phyloP scores from a whole-genome alignment of 1,139 yeast species.

The Maudiozyma humilis region DNA sequence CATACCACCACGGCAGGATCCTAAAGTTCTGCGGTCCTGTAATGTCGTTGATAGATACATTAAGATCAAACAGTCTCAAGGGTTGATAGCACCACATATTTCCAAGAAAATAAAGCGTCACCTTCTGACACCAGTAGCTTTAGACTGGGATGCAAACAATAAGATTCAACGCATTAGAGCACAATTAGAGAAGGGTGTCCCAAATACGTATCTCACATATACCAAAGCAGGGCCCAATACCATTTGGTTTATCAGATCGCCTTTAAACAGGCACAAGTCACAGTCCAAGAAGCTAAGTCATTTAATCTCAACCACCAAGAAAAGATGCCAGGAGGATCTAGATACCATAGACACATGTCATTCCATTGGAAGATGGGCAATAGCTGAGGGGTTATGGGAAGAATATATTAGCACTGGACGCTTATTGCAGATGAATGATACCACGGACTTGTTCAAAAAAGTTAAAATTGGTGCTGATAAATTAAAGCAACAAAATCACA shows the following conservation, averaged over 20 bases:
- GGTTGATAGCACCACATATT: conserved; percentile 15
- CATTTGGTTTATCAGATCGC: conserved; percentile 29
- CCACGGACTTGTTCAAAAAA: neutral
- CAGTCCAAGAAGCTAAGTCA: conserved; percentile 24
- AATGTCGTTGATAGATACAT: conserved; percentile 16
- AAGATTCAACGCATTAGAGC: conserved; percentile 15
- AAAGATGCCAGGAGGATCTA: conserved; percentile 17
- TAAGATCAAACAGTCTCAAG: conserved; percentile 11
- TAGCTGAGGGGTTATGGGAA: conserved; percentile 30
- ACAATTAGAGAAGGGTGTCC: conserved; percentile 23
- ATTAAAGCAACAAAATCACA: neutral
- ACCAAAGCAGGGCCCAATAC: conserved; percentile 23
- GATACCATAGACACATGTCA: conserved; percentile 15
- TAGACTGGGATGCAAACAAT: conserved; percentile 18
- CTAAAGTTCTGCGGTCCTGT: neutral
- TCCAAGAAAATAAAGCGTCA: conserved; percentile 14
- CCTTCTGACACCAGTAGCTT: conserved; percentile 24
- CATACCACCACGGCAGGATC: neutral
- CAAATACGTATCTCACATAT: conserved; percentile 17
- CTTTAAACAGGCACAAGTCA: conserved; percentile 21
- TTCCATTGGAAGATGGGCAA: conserved; percentile 22
- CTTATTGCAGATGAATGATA: neutral
- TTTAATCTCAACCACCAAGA: conserved; percentile 18
- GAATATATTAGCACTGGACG: conserved; percentile 10
- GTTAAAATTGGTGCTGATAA: neutral